Conservation (phyloP, 1,284 basidiomycete genomes). For the Irpex rosettiformis region DNA sequence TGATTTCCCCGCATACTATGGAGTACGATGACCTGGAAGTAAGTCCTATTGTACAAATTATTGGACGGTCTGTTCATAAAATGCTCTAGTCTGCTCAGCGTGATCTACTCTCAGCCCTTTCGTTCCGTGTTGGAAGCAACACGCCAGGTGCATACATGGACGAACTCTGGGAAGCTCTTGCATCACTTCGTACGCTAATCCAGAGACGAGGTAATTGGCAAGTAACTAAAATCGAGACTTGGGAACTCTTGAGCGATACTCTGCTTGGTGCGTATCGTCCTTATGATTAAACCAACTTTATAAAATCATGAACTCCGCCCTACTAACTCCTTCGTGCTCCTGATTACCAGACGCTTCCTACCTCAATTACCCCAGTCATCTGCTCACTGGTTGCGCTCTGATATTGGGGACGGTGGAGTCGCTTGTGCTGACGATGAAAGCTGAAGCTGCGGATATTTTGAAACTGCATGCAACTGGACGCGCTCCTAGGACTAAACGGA, state of each 20-base stretch:
- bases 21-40: slow-evolving; percentile 51
- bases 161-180: slow-evolving; percentile 53
- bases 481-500: slow-evolving; percentile 3
- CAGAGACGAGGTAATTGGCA: slow-evolving; percentile 40
- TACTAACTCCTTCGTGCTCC: neutral
- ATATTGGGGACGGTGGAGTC: slow-evolving; percentile 24
- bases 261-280: slow-evolving; percentile 37
- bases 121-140: slow-evolving; percentile 44
- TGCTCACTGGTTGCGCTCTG: slow-evolving; percentile 12
- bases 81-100: slow-evolving; percentile 47
- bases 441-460: slow-evolving; percentile 20
- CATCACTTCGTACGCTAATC: slow-evolving; percentile 43
- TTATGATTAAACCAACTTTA: neutral
- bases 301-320: neutral
- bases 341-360: slow-evolving; percentile 39
- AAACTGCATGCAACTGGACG: neutral
- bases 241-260: slow-evolving; percentile 44
- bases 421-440: slow-evolving; percentile 35
- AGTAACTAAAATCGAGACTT: slow-evolving; percentile 40
- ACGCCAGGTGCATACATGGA: slow-evolving; percentile 57
- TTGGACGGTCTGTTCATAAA: neutral
- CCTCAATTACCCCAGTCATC: slow-evolving; percentile 20
- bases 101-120: slow-evolving; percentile 47
- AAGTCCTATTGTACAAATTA: slow-evolving; percentile 3
- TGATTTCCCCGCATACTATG: slow-evolving; percentile 42